These are phyloP conservation scores for Meripilus lineatus DNA, from an alignment of 1,284 basidiomycete genomes.

Conservation along the genomic window DNA sequence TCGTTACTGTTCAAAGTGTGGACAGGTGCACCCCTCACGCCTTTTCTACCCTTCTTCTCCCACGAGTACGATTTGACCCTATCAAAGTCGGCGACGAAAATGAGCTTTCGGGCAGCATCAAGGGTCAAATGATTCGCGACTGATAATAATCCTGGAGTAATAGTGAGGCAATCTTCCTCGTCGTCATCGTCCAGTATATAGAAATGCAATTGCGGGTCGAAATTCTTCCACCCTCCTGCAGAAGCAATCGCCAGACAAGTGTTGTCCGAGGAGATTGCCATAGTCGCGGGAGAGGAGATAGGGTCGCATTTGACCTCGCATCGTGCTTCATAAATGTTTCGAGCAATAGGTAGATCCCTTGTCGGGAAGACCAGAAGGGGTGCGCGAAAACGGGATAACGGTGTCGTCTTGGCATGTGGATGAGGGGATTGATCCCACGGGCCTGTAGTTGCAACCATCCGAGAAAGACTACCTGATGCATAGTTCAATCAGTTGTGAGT, in stretches of 20 bases:
- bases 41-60: slow-evolving; percentile 1
- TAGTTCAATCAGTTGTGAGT: neutral
- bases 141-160: slow-evolving; percentile 16
- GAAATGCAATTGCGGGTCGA: slow-evolving; percentile 27
- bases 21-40: slow-evolving; percentile 3
- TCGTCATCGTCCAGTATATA: slow-evolving; percentile 21
- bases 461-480: neutral
- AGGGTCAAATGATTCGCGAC: slow-evolving; percentile 15
- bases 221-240: slow-evolving; percentile 33
- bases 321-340: slow-evolving; percentile 31
- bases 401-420: slow-evolving; percentile 27
- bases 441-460: neutral
- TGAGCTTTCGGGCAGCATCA: slow-evolving; percentile 21
- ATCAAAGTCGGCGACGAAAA: slow-evolving; percentile 21
- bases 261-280: slow-evolving; percentile 24
- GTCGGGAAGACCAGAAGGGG: slow-evolving; percentile 15
- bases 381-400: slow-evolving; percentile 30
- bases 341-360: slow-evolving; percentile 20
- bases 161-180: slow-evolving; percentile 6
- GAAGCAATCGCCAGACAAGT: slow-evolving; percentile 24
- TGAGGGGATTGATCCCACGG: slow-evolving; percentile 15
- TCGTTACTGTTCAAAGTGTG: slow-evolving; percentile 29
- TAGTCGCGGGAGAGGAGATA: slow-evolving; percentile 16
- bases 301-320: slow-evolving; percentile 27
- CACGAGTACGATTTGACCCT: slow-evolving; percentile 24